These are phyloP conservation scores for Penicillium tannophilum DNA, from an alignment of 495 filamentous ascomycete genomes.

Conservation along the genomic window DNA sequence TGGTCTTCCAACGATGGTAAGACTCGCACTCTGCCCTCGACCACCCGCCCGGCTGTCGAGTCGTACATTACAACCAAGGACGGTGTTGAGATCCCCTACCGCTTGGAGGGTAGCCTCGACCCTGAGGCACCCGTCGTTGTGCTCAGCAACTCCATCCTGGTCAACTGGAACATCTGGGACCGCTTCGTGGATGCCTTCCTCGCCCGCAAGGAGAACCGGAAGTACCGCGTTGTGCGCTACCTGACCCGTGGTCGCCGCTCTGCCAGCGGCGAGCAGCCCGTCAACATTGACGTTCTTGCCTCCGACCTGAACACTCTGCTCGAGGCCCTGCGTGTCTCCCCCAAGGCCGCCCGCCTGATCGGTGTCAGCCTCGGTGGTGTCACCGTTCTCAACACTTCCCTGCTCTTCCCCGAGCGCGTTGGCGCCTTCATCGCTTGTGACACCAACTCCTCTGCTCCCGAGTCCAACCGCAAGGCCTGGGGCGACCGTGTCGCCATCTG, in stretches of 20 bases:
- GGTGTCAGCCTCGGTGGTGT: conserved; percentile 80
- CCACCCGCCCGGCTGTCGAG: conserved; percentile 57
- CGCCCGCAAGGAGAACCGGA: conserved; percentile 55
- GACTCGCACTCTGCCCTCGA: conserved; percentile 52
- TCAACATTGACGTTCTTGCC: conserved; percentile 65
- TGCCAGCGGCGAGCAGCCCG: conserved; percentile 44
- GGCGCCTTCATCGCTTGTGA: conserved; percentile 71
- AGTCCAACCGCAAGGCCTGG: conserved; percentile 75
- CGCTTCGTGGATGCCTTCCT: conserved; percentile 63
- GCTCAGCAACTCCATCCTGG: conserved; percentile 75
- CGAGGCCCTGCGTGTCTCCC: conserved; percentile 57
- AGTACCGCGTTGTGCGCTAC: conserved; percentile 72
- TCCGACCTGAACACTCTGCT: conserved; percentile 63
- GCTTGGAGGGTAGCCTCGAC: conserved; percentile 70
- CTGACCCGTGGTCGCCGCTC: conserved; percentile 63
- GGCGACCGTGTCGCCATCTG: conserved; percentile 71
- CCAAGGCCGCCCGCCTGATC: conserved; percentile 60
- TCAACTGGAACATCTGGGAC: conserved; percentile 76
- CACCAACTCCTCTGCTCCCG: conserved; percentile 67
- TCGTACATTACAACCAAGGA: conserved; percentile 69
- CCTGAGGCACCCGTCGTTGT: conserved; percentile 68
- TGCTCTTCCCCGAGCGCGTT: conserved; percentile 62
- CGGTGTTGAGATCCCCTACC: conserved; percentile 66
- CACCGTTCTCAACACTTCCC: conserved; percentile 68
- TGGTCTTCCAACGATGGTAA: conserved; percentile 57